Percentiles rank a stretch among this genome's conserved stretches.
Evolutionary conservation across 441 rosid genomes (phyloP).

Genomic region (Euphorbia corollata): DNA sequence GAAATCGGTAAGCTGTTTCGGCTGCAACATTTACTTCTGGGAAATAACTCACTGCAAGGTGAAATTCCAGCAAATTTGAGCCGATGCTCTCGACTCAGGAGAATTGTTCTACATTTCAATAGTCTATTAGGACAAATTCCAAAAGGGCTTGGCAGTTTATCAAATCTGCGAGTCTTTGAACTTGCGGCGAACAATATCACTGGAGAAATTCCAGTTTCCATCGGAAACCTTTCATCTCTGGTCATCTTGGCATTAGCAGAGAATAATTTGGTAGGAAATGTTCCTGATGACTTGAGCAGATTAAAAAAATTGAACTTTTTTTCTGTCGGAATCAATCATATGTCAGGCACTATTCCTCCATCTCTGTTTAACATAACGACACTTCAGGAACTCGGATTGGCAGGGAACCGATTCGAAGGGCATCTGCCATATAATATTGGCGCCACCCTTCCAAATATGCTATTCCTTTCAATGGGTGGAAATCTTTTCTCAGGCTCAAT

Average conservation of each 20-base stretch:
- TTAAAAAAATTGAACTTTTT: background rate
- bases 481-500: too few species aligned
- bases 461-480: too few species aligned
- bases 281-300: background rate
- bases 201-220: background rate
- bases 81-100: too few species aligned
- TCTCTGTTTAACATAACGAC: background rate
- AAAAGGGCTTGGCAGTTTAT: background rate
- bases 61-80: conserved; percentile 5
- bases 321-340: background rate
- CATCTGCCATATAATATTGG: too few species aligned
- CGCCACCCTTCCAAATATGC: too few species aligned
- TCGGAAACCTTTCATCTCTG: conserved; percentile 8
- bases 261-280: background rate
- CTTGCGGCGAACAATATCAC: background rate
- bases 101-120: background rate
- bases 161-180: background rate
- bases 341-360: background rate
- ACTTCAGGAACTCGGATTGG: too few species aligned
- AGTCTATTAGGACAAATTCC: background rate
- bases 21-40: background rate
- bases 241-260: background rate
- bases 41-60: background rate
- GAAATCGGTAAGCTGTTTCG: background rate
- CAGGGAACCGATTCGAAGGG: too few species aligned